phyloP scores from a whole-genome alignment of 2,329 filamentous ascomycete genomes.

The Coleophoma crateriformis region DNA sequence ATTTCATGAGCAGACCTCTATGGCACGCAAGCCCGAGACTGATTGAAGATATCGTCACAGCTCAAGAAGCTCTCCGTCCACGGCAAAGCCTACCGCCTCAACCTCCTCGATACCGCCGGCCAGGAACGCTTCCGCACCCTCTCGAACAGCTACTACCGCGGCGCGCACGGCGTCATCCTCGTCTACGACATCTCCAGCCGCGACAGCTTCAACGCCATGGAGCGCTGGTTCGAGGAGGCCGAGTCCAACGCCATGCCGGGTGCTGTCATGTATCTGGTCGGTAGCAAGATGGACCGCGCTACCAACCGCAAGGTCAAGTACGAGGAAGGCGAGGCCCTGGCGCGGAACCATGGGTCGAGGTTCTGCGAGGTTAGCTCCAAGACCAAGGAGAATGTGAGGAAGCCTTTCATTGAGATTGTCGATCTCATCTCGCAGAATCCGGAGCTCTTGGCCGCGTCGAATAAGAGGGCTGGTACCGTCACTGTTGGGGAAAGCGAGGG shows the following conservation, averaged over 20 bases:
- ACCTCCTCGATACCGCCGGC: conserved; percentile 77
- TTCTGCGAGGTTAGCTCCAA: conserved; percentile 51
- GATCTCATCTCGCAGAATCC: conserved; percentile 41
- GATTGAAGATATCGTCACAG: conserved; percentile 22
- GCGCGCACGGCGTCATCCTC: conserved; percentile 89
- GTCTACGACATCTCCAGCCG: conserved; percentile 83
- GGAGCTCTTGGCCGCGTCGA: conserved; percentile 29
- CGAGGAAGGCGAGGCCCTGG: conserved; percentile 42
- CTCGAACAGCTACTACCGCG: conserved; percentile 90
- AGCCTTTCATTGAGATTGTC: conserved; percentile 46
- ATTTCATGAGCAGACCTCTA: not conserved
- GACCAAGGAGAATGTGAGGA: conserved; percentile 44
- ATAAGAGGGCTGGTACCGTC: conserved; percentile 15
- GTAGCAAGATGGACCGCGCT: conserved; percentile 45
- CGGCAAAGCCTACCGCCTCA: conserved; percentile 44
- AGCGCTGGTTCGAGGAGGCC: conserved; percentile 48
- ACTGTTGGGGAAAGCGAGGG: conserved; percentile 15
- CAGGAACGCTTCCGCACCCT: conserved; percentile 96
- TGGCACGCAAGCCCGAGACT: not conserved
- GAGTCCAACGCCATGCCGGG: conserved; percentile 42
- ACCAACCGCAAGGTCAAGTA: conserved; percentile 35
- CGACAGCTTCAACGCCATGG: conserved; percentile 45
- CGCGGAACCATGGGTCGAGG: conserved; percentile 35
- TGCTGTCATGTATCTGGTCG: conserved; percentile 45
- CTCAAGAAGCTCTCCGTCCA: conserved; percentile 47